A percentile compares a stretch with the other conserved stretches of the same genome.
Conservation (phyloP, 176 grass and related monocot genomes). For the Thalia dealbata region DNA sequence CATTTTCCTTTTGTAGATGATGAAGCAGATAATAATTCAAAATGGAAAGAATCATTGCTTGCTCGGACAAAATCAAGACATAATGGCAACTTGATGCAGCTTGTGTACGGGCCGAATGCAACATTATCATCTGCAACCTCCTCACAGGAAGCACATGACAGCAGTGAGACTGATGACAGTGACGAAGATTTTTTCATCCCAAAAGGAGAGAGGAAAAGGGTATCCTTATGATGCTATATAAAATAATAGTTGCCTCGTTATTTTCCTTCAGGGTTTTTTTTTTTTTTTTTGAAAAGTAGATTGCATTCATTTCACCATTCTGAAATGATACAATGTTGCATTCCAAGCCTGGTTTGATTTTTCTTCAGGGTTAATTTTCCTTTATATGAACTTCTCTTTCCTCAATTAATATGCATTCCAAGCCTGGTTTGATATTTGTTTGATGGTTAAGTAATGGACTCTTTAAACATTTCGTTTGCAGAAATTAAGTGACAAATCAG, state of each 20-base stretch:
- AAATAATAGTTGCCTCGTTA: not conserved
- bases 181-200: constrained; percentile 76
- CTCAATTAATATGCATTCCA: not conserved
- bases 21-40: constrained; percentile 51
- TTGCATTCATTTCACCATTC: too few species aligned
- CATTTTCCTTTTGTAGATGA: constrained; percentile 34
- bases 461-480: constrained; percentile 30
- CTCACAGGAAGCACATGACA: constrained; percentile 23
- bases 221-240: not conserved
- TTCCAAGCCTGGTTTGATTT: too few species aligned
- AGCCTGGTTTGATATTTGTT: not conserved
- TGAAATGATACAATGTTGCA: too few species aligned
- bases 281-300: too few species aligned
- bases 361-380: too few species aligned
- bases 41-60: constrained; percentile 84
- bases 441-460: constrained; percentile 16
- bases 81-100: constrained; percentile 71
- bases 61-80: constrained; percentile 41
- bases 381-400: too few species aligned
- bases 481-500: constrained; percentile 39
- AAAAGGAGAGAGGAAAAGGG: constrained; percentile 44
- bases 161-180: constrained; percentile 39
- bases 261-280: too few species aligned
- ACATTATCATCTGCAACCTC: constrained; percentile 15
- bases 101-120: constrained; percentile 57